These are phyloP conservation scores for Metschnikowia peoriensis DNA, from an alignment of 805 yeast genomes.

Conservation along the genomic window DNA sequence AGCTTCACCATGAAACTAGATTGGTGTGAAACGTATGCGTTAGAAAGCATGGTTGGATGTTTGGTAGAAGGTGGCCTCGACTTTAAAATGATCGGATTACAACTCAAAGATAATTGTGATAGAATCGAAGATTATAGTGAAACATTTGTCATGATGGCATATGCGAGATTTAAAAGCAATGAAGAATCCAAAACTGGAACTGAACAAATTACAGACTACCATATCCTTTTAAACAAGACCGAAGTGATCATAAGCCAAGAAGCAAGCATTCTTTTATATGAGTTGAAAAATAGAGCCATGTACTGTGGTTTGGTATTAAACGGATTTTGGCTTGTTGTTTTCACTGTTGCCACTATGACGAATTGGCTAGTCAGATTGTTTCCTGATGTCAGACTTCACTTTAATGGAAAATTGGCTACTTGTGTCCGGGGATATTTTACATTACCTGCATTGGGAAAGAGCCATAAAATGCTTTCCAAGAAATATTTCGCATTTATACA, in stretches of 20 bases:
- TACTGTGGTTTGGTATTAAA: constrained; percentile 20
- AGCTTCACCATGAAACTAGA: background rate
- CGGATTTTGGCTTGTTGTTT: constrained; percentile 6
- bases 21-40: background rate
- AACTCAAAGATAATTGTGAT: background rate
- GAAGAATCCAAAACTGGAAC: background rate
- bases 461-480: constrained; percentile 8
- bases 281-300: constrained; percentile 7
- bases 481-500: background rate
- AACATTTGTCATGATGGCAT: background rate
- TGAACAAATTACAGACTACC: background rate
- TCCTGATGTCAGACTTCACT: background rate
- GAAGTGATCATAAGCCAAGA: background rate
- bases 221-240: background rate
- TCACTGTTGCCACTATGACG: background rate
- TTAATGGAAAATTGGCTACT: constrained; percentile 1
- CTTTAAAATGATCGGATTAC: background rate
- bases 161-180: background rate
- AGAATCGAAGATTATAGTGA: background rate
- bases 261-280: background rate
- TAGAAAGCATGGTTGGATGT: constrained; percentile 1
- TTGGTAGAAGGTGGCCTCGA: background rate
- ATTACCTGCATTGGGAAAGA: constrained; percentile 16
- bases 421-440: constrained; percentile 1
- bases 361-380: constrained; percentile 6